phyloP scores from a whole-genome alignment of 768 basidiomycete genomes.

The Lactarius akahatsu region DNA sequence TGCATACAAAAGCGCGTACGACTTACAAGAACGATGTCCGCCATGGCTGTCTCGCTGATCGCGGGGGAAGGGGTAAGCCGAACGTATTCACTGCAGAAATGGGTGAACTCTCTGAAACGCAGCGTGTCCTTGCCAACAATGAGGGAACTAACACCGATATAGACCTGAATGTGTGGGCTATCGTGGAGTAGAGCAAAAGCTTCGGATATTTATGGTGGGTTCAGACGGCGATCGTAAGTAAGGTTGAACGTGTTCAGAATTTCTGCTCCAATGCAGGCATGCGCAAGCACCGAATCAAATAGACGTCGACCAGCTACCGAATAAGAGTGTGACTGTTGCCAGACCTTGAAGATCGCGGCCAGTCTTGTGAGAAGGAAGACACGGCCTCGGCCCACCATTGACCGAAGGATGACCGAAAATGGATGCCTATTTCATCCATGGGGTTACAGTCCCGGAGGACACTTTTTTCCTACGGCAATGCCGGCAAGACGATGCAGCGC shows the following conservation, averaged over 20 bases:
- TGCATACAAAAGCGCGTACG: neutral
- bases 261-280: neutral
- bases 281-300: neutral
- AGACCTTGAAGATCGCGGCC: neutral
- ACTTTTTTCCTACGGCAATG: neutral
- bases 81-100: neutral
- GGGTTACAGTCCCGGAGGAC: neutral
- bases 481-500: neutral
- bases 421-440: neutral
- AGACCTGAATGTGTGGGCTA: neutral
- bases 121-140: neutral
- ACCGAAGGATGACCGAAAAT: neutral
- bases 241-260: neutral
- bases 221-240: neutral
- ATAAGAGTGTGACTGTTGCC: neutral
- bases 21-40: slow-evolving; percentile 21
- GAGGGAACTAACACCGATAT: neutral
- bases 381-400: neutral
- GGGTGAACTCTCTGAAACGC: neutral
- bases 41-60: neutral
- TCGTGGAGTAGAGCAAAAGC: neutral
- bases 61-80: neutral
- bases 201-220: neutral
- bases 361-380: neutral
- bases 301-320: neutral